These are phyloP conservation scores for Linnemannia zychae DNA, from an alignment of 192 early-diverging fungal species.

Conservation along the genomic window DNA sequence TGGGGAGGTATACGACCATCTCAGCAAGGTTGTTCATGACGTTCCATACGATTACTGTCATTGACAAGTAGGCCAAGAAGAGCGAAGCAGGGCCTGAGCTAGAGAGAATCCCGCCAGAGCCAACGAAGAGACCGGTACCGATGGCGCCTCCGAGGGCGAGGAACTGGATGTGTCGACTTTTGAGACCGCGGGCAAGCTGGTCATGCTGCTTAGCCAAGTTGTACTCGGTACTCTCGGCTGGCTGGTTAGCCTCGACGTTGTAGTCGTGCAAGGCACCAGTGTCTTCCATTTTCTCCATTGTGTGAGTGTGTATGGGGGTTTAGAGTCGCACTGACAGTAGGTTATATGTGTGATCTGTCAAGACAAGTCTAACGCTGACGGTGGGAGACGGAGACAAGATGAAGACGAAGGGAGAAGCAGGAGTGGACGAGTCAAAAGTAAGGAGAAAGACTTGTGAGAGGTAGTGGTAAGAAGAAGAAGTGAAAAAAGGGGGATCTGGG, in stretches of 20 bases:
- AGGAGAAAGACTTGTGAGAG: not conserved
- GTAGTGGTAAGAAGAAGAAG: not conserved
- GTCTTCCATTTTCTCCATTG: constrained; percentile 11
- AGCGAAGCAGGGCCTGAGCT: constrained; percentile 66
- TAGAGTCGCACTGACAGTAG: not conserved
- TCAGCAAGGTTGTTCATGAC: constrained; percentile 71
- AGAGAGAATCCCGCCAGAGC: constrained; percentile 61
- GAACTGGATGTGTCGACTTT: constrained; percentile 70
- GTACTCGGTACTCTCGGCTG: constrained; percentile 9
- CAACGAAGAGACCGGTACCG: constrained; percentile 71
- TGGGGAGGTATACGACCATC: constrained; percentile 70
- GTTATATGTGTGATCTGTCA: not conserved
- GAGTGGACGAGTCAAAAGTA: not conserved
- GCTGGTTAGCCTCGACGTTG: constrained; percentile 19
- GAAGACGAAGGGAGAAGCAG: not conserved
- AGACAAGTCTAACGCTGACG: constrained; percentile 1
- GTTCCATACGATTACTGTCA: constrained; percentile 67
- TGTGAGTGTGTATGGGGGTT: not conserved
- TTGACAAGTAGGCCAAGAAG: constrained; percentile 62
- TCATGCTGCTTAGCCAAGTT: constrained; percentile 28
- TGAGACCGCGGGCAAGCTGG: constrained; percentile 61
- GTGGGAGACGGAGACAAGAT: not conserved
- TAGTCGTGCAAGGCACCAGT: not conserved
- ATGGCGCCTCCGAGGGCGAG: constrained; percentile 71
- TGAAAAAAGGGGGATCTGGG: not conserved